Evolutionary conservation across 1,284 basidiomycete species (phyloP).

Genomic region (Fomitopsis palustris): DNA sequence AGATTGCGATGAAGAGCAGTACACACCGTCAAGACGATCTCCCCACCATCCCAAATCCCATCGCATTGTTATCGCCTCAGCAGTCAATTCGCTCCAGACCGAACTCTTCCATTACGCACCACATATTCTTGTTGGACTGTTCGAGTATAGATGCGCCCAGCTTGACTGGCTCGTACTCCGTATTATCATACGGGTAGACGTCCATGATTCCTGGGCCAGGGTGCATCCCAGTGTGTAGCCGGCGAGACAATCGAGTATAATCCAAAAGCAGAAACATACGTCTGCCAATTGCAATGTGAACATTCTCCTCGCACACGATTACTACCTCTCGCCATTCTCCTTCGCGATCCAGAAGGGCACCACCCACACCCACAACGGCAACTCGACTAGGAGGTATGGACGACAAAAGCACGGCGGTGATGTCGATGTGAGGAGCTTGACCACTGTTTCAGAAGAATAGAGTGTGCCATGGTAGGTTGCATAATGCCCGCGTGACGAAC

Average conservation of each 20-base stretch:
- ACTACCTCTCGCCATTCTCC: constrained; percentile 69
- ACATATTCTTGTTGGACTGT: constrained; percentile 75
- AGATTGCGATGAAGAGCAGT: background rate
- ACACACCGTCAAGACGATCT: constrained; percentile 65
- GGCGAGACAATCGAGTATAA: background rate
- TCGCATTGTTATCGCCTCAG: constrained; percentile 41
- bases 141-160: constrained; percentile 92
- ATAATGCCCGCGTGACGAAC: background rate
- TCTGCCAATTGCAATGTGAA: constrained; percentile 82
- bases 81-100: constrained; percentile 62
- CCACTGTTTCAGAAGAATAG: constrained; percentile 16
- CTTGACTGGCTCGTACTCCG: constrained; percentile 61
- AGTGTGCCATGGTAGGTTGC: constrained; percentile 15
- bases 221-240: background rate
- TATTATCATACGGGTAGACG: constrained; percentile 75
- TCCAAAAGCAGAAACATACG: constrained; percentile 45
- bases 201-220: constrained; percentile 60
- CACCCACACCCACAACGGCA: constrained; percentile 87
- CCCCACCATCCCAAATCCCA: constrained; percentile 83
- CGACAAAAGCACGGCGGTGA: background rate
- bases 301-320: constrained; percentile 77
- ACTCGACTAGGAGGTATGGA: constrained; percentile 32
- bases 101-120: constrained; percentile 79
- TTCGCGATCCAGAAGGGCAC: constrained; percentile 86
- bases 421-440: constrained; percentile 8